Base-by-base conservation (phyloP, 345 rosid genomes). In the Boechera stricta region DNA sequence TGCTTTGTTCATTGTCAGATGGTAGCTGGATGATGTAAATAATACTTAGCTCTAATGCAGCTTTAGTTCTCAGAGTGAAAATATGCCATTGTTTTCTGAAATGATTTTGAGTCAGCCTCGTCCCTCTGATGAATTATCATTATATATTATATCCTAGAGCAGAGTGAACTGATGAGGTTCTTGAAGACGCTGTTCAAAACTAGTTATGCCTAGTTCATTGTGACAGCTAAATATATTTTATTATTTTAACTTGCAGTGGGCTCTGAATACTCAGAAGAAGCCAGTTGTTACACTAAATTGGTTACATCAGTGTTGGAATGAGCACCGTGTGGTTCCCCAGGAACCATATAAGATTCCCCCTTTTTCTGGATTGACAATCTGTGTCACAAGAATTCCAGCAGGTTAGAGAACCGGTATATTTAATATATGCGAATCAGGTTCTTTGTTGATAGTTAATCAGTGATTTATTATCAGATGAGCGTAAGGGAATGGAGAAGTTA, bases 321-420 rank as follows among this genome's bases (percentile, higher is more conserved):
- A 95, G 84, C 99, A 95, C 64, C 99, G 96, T 61, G 85, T 92
- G 79, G 98, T 94, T 77, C 90, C 98, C 67, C 97, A 86, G 74
- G 98, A 92, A 73, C 72, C 87, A n/a, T 88, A 82, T 84, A 87
- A 84, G 84, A 89, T 92, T 86, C 98, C 86, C 81, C 96, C 99
- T 29, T 95, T 95, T 79, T 80, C 84, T 74, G 99, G 98, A 74
- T 85, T 95, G 80, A 83, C 83, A 36, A 89, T 95, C 61, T 87
- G 86, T 71, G 96, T 95, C 70, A 89, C 99, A n/a, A 81, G 85
- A 83, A 76, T 89, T 76, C 82, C 84, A 54, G 82, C 91, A 89
- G 98, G 98, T 92, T 73, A 75, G 75, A 31, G 49, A 62, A 47
- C 57, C 44, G 33, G 69, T 44, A 72, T 62, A 33, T 80, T 65